These are phyloP conservation scores for Passiflora organensis DNA, from an alignment of 345 rosid species.

Conservation along the genomic window DNA sequence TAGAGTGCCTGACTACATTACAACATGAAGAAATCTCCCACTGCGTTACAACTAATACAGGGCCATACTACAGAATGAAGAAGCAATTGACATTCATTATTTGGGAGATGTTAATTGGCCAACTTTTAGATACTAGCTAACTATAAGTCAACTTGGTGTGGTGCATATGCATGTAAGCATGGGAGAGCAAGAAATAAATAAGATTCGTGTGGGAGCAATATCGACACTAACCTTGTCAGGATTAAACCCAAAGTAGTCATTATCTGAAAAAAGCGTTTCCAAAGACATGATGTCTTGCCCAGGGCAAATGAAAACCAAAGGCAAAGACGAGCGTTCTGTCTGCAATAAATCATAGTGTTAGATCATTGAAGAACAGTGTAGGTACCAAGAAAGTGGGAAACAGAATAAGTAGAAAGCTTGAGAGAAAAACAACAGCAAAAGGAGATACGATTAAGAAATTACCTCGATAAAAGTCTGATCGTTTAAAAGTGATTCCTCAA, in stretches of 20 bases:
- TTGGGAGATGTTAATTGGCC: too few relatives aligned
- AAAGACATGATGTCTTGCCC: slow-evolving; percentile 37
- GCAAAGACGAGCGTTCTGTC: slow-evolving; percentile 60
- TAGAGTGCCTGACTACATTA: too few relatives aligned
- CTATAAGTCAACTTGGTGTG: not conserved
- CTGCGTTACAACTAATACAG: too few relatives aligned
- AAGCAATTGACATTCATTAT: too few relatives aligned
- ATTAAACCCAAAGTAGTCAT: slow-evolving; percentile 67
- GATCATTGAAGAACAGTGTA: not conserved
- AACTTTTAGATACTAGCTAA: not conserved
- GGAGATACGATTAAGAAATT: slow-evolving; percentile 5
- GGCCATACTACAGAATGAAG: too few relatives aligned
- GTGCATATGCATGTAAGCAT: not conserved
- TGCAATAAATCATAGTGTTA: slow-evolving; percentile 21
- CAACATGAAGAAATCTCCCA: too few relatives aligned
- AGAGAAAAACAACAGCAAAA: not conserved
- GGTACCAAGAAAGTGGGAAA: too few relatives aligned
- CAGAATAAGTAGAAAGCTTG: not conserved
- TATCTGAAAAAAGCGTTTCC: slow-evolving; percentile 40
- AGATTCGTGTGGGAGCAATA: not conserved
- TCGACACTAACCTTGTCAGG: slow-evolving; percentile 50
- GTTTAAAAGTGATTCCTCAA: slow-evolving; percentile 38
- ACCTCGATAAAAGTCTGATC: slow-evolving; percentile 57
- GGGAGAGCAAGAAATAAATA: not conserved
- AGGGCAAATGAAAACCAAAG: slow-evolving; percentile 56